Evolutionary conservation across 805 yeast genomes (phyloP), one percentile per base, ranked within the genome.

Genomic region (Metschnikowia cubensis): DNA sequence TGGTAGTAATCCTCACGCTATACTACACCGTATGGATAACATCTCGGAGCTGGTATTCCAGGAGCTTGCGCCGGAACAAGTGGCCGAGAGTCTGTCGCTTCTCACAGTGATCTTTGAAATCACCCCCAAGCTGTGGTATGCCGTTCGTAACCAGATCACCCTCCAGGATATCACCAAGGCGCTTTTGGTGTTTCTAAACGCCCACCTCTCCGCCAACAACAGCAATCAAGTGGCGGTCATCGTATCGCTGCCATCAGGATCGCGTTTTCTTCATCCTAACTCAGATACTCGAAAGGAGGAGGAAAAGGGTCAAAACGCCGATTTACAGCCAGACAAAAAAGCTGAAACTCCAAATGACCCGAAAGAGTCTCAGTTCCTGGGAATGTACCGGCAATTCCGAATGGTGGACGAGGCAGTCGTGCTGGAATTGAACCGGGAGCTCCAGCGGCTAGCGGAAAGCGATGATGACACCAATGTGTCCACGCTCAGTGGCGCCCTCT

Each of bases 351-450:
- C 7, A 6, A 25, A 25, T 25, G 29, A 25, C 8, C n/a, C 37
- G 3, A 34, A 42, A 31, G 42, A 47, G 22, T 37, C 32, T 50
- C 51, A 15, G 69, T 74, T 79, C 61, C 61, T 74, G 45, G 84
- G 82, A 40, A 89, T 92, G 89, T 89, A 92, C 62, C 75, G 96
- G 53, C 96, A 87, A 62, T 92, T 92, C 61, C 76, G 85, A 54
- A 74, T 81, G 37, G 84, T 92, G 29, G 96, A 90, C 65, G 91
- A 87, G 49, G 70, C 82, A 0, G 83, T 92, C 0, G 63, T 89
- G 14, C 76, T 76, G 35, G 83, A 82, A 45, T 63, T 91, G 31
- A 79, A 81, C 46, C 55, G 62, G 1, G 68, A 83, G 20, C 62
- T 61, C 2, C 33, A 20, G 29, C 35, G 42, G 22, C 35, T 52